Evolutionary conservation across 805 yeast species (phyloP), one percentile per base, ranked within the genome.

Genomic region (Candida saitoana): DNA sequence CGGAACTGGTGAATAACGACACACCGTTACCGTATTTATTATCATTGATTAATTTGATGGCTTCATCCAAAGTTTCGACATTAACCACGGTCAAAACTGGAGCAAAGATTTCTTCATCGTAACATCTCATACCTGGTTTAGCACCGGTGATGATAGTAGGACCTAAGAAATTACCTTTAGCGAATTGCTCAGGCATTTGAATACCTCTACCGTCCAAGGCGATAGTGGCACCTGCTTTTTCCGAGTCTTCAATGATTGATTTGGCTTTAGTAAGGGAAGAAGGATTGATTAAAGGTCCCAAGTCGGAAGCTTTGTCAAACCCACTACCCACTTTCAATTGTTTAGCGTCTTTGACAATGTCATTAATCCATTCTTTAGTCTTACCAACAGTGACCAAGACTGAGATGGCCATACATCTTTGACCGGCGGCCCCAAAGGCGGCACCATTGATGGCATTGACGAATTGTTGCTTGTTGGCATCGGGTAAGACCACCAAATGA

Each of bases 381-480:
- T 73, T 69, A 32, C 89, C 89, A 18, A 84, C 88, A 15, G 87
- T 76, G 39, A 84, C 85, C 48, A 84, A 69, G 27, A 81, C 85
- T 17, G 85, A 80, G 40, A 84, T 79, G 8, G 87, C 86, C 85
- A 84, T 80, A 65, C 91, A 84, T 58, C 89, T 78, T 71, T 84
- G 91, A 47, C 90, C 91, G 15, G 90, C 89, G 39, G 90, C 89
- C 24, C 90, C 88, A 61, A 84, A 84, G 18, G 88, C 86, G 41
- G 90, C 88, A 38, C 87, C 84, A 44, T 73, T 80, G 37, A 84
- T 66, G 42, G 85, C 82, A 56, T 78, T 80, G 51, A 84, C 65
- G 38, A 85, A 76, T 47, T 77, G 78, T 47, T 67, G 62, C 60
- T 79, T 77, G 63, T 81, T 77, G 36, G 88, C 87, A 54, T 84